Percentiles rank a stretch among this genome's conserved stretches.
These are phyloP conservation scores for Ophiocordyceps camponoti-leonardi DNA, from an alignment of 2,329 filamentous ascomycete genomes.

Conservation along the genomic window DNA sequence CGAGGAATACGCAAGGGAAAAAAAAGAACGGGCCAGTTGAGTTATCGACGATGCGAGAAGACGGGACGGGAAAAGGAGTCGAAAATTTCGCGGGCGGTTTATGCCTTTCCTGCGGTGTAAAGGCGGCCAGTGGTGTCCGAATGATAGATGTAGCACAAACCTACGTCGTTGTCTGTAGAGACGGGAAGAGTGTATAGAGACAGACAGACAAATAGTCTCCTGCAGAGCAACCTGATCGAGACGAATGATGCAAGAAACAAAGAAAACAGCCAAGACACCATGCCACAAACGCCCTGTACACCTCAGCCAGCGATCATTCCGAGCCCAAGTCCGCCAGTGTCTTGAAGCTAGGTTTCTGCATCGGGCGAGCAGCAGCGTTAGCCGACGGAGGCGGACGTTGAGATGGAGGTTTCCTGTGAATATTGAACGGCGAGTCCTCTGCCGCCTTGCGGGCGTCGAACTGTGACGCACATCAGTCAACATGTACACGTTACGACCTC, in stretches of 20 bases:
- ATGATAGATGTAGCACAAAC: too few species aligned
- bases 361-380: conserved; percentile 8
- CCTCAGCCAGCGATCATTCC: not conserved
- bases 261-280: not conserved
- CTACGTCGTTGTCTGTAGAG: too few species aligned
- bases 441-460: conserved; percentile 46
- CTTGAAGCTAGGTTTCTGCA: conserved; percentile 23
- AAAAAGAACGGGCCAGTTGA: too few species aligned
- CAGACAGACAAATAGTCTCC: too few species aligned
- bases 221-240: not conserved
- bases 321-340: conserved; percentile 35
- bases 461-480: conserved; percentile 12
- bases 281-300: not conserved
- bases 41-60: too few species aligned
- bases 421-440: conserved; percentile 41
- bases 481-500: not conserved
- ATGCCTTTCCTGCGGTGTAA: too few species aligned
- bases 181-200: too few species aligned
- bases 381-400: conserved; percentile 1
- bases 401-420: conserved; percentile 17
- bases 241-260: not conserved
- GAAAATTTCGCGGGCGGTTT: too few species aligned
- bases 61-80: too few species aligned
- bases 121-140: too few species aligned
- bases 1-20: too few species aligned